Base-by-base conservation (phyloP, 768 basidiomycete genomes). In the Cystobasidiopsis lactophilus region DNA sequence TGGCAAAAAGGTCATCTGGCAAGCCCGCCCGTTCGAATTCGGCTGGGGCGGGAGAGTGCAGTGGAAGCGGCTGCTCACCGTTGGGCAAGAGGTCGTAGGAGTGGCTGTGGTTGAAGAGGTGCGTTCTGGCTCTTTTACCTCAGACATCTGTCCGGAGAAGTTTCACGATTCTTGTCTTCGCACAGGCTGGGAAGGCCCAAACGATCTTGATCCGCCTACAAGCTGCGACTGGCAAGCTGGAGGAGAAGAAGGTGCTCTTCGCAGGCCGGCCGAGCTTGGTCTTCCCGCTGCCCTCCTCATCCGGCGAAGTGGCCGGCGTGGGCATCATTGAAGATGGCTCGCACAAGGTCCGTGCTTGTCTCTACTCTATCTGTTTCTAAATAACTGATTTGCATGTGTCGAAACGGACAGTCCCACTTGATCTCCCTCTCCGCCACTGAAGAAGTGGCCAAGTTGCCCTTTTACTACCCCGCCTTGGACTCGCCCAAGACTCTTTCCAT, bases 51-150 rank as follows among this genome's bases (percentile, higher is more conserved):
- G n/a, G n/a, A n/a, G n/a, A n/a, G n/a, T n/a, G n/a, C n/a, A n/a
- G n/a, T n/a, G n/a, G n/a, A n/a, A n/a, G n/a, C n/a, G n/a, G n/a
- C n/a, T n/a, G n/a, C n/a, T n/a, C n/a, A n/a, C 26, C 14, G 50
- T 43, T 26, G 54, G 50, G 30, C 19, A 40, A 40, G 50, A 52
- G 10, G 30, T 55, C 11, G 24, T 56, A 44, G 44, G 55, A 4
- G 40, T 56, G 24, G 55, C 51, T n/a, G 55, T 52, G 37, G 44
- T 51, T 3, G 4, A 30, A 14, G 31, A 43, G 18, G 55, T 27
- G 9, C 29, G 33, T 5, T 52, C 48, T 27, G 27, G 54, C 46
- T n/a, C 19, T 11, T 39, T 14, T 39, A 16, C 9, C n/a, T n/a
- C 51, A 16, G 48, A 10, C 13, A 29, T 23, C 24, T 52, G 13